A percentile compares a stretch with the other conserved stretches of the same genome.
These are phyloP conservation scores for Hygrophorus pudorinus DNA, from an alignment of 768 basidiomycete species.

Conservation along the genomic window DNA sequence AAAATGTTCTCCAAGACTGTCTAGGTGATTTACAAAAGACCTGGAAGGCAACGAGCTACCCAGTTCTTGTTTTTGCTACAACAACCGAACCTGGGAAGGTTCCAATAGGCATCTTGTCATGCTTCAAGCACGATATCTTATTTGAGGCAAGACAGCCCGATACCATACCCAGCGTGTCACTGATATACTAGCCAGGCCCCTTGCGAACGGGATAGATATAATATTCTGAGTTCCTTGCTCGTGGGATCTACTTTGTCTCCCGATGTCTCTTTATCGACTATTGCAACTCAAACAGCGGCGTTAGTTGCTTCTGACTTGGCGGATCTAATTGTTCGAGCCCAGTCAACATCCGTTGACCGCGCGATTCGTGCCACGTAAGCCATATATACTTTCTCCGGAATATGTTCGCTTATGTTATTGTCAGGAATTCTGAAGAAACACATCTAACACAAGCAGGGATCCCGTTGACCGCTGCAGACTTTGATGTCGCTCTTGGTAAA, in stretches of 20 bases:
- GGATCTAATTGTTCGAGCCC: constrained; percentile 54
- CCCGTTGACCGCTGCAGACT: constrained; percentile 48
- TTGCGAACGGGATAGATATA: constrained; percentile 60
- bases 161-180: not conserved
- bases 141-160: constrained; percentile 46
- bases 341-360: constrained; percentile 43
- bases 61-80: constrained; percentile 69
- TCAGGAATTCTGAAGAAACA: constrained; percentile 14
- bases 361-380: constrained; percentile 27
- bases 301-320: constrained; percentile 75
- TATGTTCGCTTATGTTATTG: constrained; percentile 3
- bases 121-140: constrained; percentile 78
- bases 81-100: constrained; percentile 57
- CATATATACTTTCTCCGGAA: not conserved
- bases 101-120: constrained; percentile 49
- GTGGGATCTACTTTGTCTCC: constrained; percentile 38
- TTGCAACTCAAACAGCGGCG: constrained; percentile 88
- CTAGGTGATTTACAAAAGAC: constrained; percentile 43
- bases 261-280: constrained; percentile 62
- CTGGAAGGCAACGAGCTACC: constrained; percentile 55
- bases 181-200: constrained; percentile 48
- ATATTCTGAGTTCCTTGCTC: constrained; percentile 44
- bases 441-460: constrained; percentile 29
- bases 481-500: constrained; percentile 59
- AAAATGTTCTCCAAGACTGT: constrained; percentile 52